A percentile compares a stretch with the other conserved stretches of the same genome.
Evolutionary conservation across 2,329 filamentous ascomycete species (phyloP).

Genomic region (Pseudocercospora fijiensis): DNA sequence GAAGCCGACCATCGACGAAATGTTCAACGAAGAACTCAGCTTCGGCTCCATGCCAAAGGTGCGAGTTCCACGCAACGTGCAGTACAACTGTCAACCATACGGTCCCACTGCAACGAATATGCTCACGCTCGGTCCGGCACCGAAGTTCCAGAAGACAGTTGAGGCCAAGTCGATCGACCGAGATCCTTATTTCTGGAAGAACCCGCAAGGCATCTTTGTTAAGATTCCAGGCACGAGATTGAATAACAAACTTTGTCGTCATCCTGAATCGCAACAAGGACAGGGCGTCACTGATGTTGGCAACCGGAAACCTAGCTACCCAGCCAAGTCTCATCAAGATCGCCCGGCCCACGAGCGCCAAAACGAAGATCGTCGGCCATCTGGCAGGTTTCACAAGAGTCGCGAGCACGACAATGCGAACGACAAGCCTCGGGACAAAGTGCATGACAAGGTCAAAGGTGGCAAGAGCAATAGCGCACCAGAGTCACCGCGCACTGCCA

Average conservation of each 20-base stretch:
- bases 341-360: conserved; percentile 4
- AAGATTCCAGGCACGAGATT: conserved; percentile 30
- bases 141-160: conserved; percentile 17
- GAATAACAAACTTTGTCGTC: conserved; percentile 27
- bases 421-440: conserved; percentile 1
- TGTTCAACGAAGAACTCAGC: conserved; percentile 48
- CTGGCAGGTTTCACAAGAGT: conserved; percentile 20
- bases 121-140: conserved; percentile 20
- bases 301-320: conserved; percentile 11
- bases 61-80: conserved; percentile 30
- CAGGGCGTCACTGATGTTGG: conserved; percentile 5
- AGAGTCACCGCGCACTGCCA: background rate
- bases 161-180: conserved; percentile 19
- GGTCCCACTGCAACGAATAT: conserved; percentile 24
- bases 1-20: conserved; percentile 43
- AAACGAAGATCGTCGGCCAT: conserved; percentile 21
- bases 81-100: conserved; percentile 26
- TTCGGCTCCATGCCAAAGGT: conserved; percentile 48
- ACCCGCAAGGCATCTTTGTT: conserved; percentile 30
- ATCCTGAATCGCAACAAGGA: conserved; percentile 14
- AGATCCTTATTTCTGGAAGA: conserved; percentile 23
- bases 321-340: conserved; percentile 15
- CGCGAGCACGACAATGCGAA: conserved; percentile 6
- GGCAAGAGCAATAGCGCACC: background rate
- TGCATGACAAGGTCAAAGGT: background rate